Base-by-base conservation (phyloP, 164 flowering plant genomes). In the Hamamelis virginiana region DNA sequence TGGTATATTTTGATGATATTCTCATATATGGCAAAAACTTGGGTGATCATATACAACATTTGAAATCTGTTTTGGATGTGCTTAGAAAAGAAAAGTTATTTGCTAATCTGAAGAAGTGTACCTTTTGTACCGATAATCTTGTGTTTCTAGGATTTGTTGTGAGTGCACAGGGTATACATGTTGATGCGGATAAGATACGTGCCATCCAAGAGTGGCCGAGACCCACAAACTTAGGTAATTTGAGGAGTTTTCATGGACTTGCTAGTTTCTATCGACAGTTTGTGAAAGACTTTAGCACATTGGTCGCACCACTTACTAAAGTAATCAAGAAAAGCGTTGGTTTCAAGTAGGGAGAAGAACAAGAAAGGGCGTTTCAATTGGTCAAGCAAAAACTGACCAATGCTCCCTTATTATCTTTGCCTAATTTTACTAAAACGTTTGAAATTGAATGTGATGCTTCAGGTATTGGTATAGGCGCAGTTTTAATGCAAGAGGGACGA, bases 401-500 rank as follows among this genome's bases (percentile, higher is more conserved):
- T 1, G 57, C 47, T 5, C 52, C 52, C 16, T 22, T 67, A 19
- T n/a, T 57, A 16, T 3, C 61, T 23, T 22, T 57, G 16, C 73
- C 67, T 47, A 19, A 70, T 33, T 70, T 70, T 62, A 19, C 18
- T 22, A 47, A 69, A 59, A 1, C 18, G 0, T 69, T 69, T 69
- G 59, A 69, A 38, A 12, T 69, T 60, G 73, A 70, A 22, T 69
- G 25, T 53, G 68, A 62, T 70, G 60, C 73, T n/a, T 61, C 50
- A 18, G 51, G 59, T 18, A 21, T 70, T 8, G n/a, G n/a, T n/a
- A n/a, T n/a, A n/a, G n/a, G n/a, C n/a, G n/a, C n/a, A n/a, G n/a
- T n/a, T n/a, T n/a, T n/a, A n/a, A n/a, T n/a, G n/a, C n/a, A n/a
- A n/a, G n/a, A n/a, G n/a, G n/a, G n/a, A n/a, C n/a, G n/a, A n/a